Conservation (phyloP, 2,329 filamentous ascomycete species). For the Fusarium udum region DNA sequence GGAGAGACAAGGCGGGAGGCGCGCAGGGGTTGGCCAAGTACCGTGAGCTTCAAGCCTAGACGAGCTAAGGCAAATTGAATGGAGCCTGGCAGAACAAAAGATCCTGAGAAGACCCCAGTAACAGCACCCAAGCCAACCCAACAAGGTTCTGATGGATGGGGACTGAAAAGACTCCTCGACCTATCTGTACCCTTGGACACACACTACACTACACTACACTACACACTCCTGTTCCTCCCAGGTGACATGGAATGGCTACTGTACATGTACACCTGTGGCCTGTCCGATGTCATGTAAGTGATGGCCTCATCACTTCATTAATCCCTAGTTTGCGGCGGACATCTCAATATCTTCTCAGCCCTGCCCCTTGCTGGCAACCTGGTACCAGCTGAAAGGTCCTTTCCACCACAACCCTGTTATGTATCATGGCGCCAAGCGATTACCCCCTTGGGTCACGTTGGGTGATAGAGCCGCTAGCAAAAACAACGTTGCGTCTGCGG, state of each 20-base stretch:
- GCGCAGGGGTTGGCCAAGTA: constrained; percentile 36
- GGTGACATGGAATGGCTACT: not conserved
- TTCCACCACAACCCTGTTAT: constrained; percentile 10
- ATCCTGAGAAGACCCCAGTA: constrained; percentile 20
- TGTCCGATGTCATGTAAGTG: not conserved
- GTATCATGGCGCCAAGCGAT: constrained; percentile 11
- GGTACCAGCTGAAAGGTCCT: constrained; percentile 15
- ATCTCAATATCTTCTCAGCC: constrained; percentile 3
- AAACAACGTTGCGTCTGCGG: constrained; percentile 34
- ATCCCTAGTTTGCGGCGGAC: not conserved
- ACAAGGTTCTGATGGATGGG: constrained; percentile 15
- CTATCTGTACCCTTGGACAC: not conserved
- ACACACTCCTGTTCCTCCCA: not conserved
- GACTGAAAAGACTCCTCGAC: constrained; percentile 1
- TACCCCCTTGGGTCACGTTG: constrained; percentile 15
- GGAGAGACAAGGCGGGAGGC: constrained; percentile 31
- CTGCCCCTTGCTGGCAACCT: not conserved
- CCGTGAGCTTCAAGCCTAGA: constrained; percentile 22
- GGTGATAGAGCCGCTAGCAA: constrained; percentile 27
- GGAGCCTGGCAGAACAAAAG: constrained; percentile 33
- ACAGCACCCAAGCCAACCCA: constrained; percentile 5
- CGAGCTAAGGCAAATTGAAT: constrained; percentile 22
- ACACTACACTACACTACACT: not conserved
- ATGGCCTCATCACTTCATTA: constrained; percentile 10
- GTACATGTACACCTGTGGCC: not conserved